Base-by-base conservation (phyloP, 2,329 filamentous ascomycete genomes). In the Aspergillus cejpii region DNA sequence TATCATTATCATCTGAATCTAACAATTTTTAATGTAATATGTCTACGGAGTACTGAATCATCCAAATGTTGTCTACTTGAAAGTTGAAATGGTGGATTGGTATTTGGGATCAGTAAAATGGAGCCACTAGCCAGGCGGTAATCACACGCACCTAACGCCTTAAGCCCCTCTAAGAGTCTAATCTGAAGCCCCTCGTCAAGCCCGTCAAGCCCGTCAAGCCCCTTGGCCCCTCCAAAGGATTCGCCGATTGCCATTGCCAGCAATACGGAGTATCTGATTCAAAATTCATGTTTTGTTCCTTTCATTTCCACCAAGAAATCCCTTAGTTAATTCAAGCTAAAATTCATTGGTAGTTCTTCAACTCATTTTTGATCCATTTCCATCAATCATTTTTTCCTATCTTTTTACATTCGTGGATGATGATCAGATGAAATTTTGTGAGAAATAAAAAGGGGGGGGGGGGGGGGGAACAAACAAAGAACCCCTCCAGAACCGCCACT, bases 201-300 rank as follows among this genome's bases (percentile, higher is more conserved):
- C n/a, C n/a, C n/a, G n/a, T n/a, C n/a, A n/a, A n/a, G n/a, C n/a
- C n/a, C n/a, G n/a, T n/a, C n/a, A 19, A 21, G 44, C 47, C 47
- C 45, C 48, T 47, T 49, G 54, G 52, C 53, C 53, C 53, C 53
- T 56, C 53, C 14, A 50, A 51, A 49, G 51, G 51, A 54, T 54
- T 34, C 37, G 34, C 48, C 45, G 48, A 51, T 51, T 53, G 50
- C 53, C 52, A 54, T 31, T 12, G 37, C 41, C 28, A 31, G 21
- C 39, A 33, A 43, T 47, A 39, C 51, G n/a, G n/a, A n/a, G n/a
- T n/a, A n/a, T n/a, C n/a, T n/a, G n/a, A n/a, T n/a, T n/a, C n/a
- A n/a, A n/a, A 50, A 53, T 55, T 55, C 51, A 50, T 53, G 50
- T 49, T 37, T 39, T 26, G 31, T 39, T 51, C 49, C 52, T 48